Base-by-base conservation (phyloP, 768 basidiomycete species). In the Gloeopeniophorella convolvens region DNA sequence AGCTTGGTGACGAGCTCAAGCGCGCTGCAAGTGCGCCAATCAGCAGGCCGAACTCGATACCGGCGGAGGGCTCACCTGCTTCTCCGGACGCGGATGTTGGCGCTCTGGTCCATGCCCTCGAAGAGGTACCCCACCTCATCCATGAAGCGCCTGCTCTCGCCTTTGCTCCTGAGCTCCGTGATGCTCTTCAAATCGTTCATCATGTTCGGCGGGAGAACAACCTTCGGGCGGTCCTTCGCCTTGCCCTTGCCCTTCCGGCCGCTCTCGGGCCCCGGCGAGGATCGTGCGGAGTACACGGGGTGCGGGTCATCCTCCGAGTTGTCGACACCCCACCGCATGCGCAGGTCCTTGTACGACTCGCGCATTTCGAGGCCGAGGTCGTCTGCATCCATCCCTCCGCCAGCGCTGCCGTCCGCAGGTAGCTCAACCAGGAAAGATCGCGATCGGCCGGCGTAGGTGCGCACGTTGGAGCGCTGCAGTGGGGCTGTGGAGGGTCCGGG, bases 41-140 rank as follows among this genome's bases (percentile, higher is more conserved):
- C 20, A 37, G 39, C 16, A 27, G 32, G 28, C 11, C 6, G 15
- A 20, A 24, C 16, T 26, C 34, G 20, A 15, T 37, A 37, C 32
- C 46, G 20, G 7, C 20, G 13, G 28, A 24, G 48, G 48, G 33
- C 67, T 24, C 50, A 85, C 88, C 85, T 90, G 10, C 83, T 77
- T 56, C 86, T 74, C 42, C 81, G 73, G 21, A 90, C 71, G 2
- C 76, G 72, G 39, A 80, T 59, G 9, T 74, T 71, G 13, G 72
- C 75, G 13, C 70, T 69, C 9, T 65, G 58, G 23, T 80, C 78
- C 66, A 91, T 74, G 0, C 89, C 87, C 64, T 92, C 89, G 54
- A 90, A 85, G 4, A 91, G 66, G 66, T 90, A 92, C 0, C 89
- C 89, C 3, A 89, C 77, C 59, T 90, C 89, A 53, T 92, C 89